Evolutionary conservation across 768 basidiomycete species (phyloP).

Genomic region (Phylloporus sp.): DNA sequence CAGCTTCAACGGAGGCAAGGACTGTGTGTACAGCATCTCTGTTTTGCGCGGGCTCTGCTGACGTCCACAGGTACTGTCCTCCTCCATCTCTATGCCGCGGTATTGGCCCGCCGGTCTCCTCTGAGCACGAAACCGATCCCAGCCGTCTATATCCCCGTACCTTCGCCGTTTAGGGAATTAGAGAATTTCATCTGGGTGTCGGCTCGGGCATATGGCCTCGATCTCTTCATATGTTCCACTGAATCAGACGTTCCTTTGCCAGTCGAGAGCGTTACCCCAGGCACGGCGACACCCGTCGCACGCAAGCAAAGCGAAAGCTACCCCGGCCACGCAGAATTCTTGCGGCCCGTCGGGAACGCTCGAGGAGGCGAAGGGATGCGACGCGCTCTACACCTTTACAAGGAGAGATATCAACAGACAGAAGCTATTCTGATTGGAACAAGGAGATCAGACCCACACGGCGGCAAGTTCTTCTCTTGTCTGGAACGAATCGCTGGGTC

Average conservation of each 20-base stretch:
- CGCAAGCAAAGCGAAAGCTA: constrained; percentile 7
- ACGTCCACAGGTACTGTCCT: constrained; percentile 78
- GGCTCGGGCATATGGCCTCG: constrained; percentile 61
- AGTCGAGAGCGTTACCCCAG: constrained; percentile 44
- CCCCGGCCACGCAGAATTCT: constrained; percentile 13
- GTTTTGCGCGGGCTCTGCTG: background rate
- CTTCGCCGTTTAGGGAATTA: constrained; percentile 79
- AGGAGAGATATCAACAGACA: constrained; percentile 58
- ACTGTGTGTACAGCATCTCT: constrained; percentile 57
- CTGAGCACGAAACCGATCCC: constrained; percentile 45
- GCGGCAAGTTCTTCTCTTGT: constrained; percentile 55
- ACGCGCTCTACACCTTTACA: constrained; percentile 68
- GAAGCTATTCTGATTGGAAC: constrained; percentile 88
- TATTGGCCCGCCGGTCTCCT: constrained; percentile 44
- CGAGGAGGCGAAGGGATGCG: constrained; percentile 74
- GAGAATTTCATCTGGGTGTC: constrained; percentile 77
- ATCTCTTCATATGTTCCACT: constrained; percentile 47
- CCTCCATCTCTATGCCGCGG: constrained; percentile 80
- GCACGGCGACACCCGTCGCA: constrained; percentile 25
- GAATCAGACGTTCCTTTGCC: constrained; percentile 39
- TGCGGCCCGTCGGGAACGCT: constrained; percentile 43
- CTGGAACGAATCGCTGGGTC: background rate
- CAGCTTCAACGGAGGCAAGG: constrained; percentile 98
- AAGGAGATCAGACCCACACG: constrained; percentile 85
- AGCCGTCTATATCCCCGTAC: constrained; percentile 83